Base-by-base conservation (phyloP, 306 rosid species). In the Vigna reflexopilosa region DNA sequence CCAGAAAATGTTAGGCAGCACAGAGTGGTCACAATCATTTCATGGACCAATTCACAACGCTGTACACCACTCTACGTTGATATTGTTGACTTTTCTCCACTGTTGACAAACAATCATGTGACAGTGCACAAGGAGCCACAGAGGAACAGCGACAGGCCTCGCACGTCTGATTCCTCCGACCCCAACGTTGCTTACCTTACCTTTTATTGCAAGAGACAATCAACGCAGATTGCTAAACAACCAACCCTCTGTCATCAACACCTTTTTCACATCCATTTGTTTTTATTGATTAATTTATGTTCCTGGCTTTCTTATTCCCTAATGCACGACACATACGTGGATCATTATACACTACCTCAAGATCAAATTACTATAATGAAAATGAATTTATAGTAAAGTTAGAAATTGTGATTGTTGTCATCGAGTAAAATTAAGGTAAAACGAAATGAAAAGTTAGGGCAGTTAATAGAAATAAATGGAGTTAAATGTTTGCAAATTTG, bases 1-100 rank as follows among this genome's bases (percentile, higher is more conserved):
- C 47, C 69, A 12, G 30, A 73, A 22, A n/a, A 4, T 14, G 24
- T 50, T 42, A 38, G 47, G 48, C 32, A 13, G 75, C 85, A 87
- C 63, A 24, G 47, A 55, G 79, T 82, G 85, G 82, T 62, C 10
- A 38, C 54, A 68, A 85, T 82, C 77, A 85, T 85, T 72, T 74
- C 72, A 7, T 65, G 84, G 80, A 34, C 70, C 76, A 72, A 42
- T 30, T 54, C 6, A 2, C 71, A 48, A 19, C 78, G 47, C 54
- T 47, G 38, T 67, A 6, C 10, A 24, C 57, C 61, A 51, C 80
- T 28, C 19, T 20, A 70, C 81, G 64, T 83, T 11, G 1, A 77
- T 61, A 16, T 0, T 14, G 32, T 32, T 81, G 83, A 77, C 78
- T 56, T 73, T 34, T 20, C 45, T 61, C 44, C 1, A 13, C 3